Evolutionary conservation across 2,329 filamentous ascomycete species (phyloP).

Genomic region (Cordyceps militaris): DNA sequence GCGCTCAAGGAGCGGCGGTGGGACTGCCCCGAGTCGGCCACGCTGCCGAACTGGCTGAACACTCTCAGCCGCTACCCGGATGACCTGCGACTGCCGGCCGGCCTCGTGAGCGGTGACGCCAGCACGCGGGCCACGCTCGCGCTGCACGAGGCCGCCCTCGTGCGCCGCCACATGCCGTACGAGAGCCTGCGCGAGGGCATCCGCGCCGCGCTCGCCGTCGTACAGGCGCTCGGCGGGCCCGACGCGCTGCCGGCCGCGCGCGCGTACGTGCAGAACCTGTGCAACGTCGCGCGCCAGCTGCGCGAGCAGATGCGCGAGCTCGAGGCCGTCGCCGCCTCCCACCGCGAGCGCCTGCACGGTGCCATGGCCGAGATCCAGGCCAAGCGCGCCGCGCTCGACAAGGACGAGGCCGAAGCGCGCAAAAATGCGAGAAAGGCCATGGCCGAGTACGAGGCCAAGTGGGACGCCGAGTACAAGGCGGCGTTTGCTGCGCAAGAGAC

Average conservation of each 20-base stretch:
- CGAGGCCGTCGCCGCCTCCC: neutral
- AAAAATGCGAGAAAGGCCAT: neutral
- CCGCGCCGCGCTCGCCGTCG: neutral
- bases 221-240: neutral
- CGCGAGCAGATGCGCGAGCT: neutral
- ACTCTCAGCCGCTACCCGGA: neutral
- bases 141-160: neutral
- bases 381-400: neutral
- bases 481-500: neutral
- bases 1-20: neutral
- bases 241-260: neutral
- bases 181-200: neutral
- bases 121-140: neutral
- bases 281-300: neutral
- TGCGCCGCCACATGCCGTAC: neutral
- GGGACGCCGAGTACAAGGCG: neutral
- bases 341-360: neutral
- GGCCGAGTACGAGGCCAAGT: neutral
- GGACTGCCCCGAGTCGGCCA: neutral
- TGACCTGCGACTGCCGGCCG: neutral
- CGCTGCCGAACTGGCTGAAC: neutral
- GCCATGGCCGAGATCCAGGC: neutral
- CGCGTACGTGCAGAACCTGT: neutral
- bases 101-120: neutral
- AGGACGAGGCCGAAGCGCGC: neutral